Base-by-base conservation (phyloP, 345 rosid genomes). In the Lepidium aucheri region DNA sequence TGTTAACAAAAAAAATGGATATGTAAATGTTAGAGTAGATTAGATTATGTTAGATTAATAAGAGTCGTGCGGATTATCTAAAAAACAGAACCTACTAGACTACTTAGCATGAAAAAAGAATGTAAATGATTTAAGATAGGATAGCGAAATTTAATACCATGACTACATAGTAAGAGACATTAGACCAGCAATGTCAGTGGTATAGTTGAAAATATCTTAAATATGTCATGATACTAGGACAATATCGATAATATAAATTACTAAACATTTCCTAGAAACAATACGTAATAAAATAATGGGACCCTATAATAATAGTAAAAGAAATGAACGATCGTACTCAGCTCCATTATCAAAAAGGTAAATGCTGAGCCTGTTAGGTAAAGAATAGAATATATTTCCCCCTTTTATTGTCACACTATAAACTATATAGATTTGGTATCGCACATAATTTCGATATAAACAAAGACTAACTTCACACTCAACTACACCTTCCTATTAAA, bases 361-460 rank as follows among this genome's bases (percentile, higher is more conserved):
- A 72, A 64, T 28, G 70, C 38, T 56, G 64, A 55, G 45, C 65
- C 63, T 54, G 76, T 72, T 72, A 63, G 60, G 76, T 56, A 30
- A 18, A 65, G 65, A 64, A 72, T 56, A 57, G n/a, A 63, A 71
- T 71, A 71, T 60, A 22, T 51, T 34, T 51, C 41, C 26, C 42
- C 41, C 26, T 34, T 30, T 30, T 38, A 59, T 49, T 49, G 49
- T 40, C 40, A 45, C 63, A 54, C 35, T 54, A 30, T 53, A 66
- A 14, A 55, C 17, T 55, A 36, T 44, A 34, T 6, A 24, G 26
- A 24, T 24, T 20, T 20, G 22, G 22, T 20, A 20, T 20, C 22
- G 22, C 22, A 20, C 22, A 20, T 20, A 20, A 20, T 20, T 20
- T 20, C n/a, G 22, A 20, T 20, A 1, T 20, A 20, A 20, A 20